Evolutionary conservation across 2,329 filamentous ascomycete genomes (phyloP).

Genomic region (Hypocreales sp.): DNA sequence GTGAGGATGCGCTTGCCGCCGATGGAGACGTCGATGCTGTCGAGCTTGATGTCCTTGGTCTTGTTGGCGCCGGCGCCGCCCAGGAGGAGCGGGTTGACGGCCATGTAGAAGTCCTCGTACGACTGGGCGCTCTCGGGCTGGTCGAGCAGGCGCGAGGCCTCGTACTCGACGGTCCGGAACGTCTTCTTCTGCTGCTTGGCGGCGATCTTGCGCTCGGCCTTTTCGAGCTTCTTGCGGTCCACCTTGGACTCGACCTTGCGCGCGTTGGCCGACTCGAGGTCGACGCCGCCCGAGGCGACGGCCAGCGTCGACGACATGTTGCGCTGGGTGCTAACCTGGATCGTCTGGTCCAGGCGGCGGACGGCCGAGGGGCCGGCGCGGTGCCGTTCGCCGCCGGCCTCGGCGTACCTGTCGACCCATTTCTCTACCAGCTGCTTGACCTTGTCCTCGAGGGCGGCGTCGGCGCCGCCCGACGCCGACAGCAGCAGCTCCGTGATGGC

Average conservation of each 20-base stretch:
- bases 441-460: slow-evolving; percentile 54
- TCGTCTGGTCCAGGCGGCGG: slow-evolving; percentile 79
- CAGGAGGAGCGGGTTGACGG: slow-evolving; percentile 89
- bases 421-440: slow-evolving; percentile 77
- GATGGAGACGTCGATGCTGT: slow-evolving; percentile 90
- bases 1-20: slow-evolving; percentile 76
- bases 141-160: slow-evolving; percentile 79
- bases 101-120: slow-evolving; percentile 99
- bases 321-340: slow-evolving; percentile 83
- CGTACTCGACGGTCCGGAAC: slow-evolving; percentile 97
- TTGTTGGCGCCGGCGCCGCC: slow-evolving; percentile 59
- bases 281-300: slow-evolving; percentile 68
- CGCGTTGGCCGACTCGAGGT: slow-evolving; percentile 83
- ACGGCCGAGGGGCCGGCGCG: slow-evolving; percentile 60
- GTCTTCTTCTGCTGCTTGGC: slow-evolving; percentile 97
- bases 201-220: slow-evolving; percentile 92
- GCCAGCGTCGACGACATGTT: slow-evolving; percentile 95
- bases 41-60: slow-evolving; percentile 98
- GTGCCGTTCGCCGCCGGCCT: slow-evolving; percentile 58
- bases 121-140: slow-evolving; percentile 71
- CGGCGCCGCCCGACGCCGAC: slow-evolving; percentile 79
- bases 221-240: slow-evolving; percentile 97
- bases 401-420: slow-evolving; percentile 72
- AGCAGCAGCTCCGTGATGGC: slow-evolving; percentile 78
- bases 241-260: slow-evolving; percentile 96